Conservation (phyloP, 164 flowering plant species). For the Liquidambar formosana region DNA sequence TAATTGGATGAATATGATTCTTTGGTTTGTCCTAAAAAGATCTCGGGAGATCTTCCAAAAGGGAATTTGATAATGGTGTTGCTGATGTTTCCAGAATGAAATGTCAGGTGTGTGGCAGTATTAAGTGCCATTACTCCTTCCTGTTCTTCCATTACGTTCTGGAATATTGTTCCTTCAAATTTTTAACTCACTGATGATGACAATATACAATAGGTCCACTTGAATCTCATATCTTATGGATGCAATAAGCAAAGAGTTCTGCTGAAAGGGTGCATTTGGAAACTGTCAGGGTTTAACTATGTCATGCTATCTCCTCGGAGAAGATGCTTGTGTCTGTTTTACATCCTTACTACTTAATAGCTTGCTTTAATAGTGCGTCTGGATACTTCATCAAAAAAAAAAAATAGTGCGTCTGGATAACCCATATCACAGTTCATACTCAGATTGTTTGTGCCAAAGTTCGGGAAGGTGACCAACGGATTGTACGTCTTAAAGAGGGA, state of each 20-base stretch:
- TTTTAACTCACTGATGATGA: not conserved
- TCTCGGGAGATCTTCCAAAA: not conserved
- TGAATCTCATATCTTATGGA: not conserved
- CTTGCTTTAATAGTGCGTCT: not conserved
- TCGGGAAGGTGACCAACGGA: constrained; percentile 86
- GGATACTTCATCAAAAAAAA: no score
- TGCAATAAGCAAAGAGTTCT: no score
- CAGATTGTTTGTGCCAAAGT: constrained; percentile 97
- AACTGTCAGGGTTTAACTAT: no score
- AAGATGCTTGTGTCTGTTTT: not conserved
- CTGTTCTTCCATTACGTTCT: not conserved
- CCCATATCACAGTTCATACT: constrained; percentile 10
- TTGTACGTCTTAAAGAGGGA: constrained; percentile 95
- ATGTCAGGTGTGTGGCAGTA: not conserved
- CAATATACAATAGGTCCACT: not conserved
- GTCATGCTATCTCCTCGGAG: not conserved
- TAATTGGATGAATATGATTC: not conserved
- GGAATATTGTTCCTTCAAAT: no score
- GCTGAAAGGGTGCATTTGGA: no score
- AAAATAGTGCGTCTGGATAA: constrained; percentile 9
- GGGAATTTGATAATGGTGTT: constrained; percentile 1
- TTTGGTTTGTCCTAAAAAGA: not conserved
- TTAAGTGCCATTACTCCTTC: not conserved
- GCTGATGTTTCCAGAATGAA: not conserved
- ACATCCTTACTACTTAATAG: not conserved